Evolutionary conservation across 2,329 filamentous ascomycete genomes (phyloP).

Genomic region (Alternaria brassicae): DNA sequence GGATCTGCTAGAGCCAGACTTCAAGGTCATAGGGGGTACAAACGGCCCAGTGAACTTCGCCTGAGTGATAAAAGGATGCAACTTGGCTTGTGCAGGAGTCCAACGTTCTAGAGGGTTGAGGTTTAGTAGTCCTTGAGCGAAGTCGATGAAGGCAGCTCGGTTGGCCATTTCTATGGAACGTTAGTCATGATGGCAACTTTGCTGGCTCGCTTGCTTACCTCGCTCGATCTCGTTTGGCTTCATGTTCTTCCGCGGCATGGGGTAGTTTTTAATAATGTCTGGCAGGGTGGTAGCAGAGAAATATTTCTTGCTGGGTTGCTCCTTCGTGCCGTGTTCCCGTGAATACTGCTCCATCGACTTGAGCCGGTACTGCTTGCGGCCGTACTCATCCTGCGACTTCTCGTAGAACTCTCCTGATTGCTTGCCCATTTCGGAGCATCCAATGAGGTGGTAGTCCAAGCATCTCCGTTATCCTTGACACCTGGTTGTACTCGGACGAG

Average conservation of each 20-base stretch:
- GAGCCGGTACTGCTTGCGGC: conserved; percentile 85
- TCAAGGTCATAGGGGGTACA: conserved; percentile 95
- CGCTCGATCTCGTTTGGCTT: conserved; percentile 94
- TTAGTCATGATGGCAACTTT: conserved; percentile 16
- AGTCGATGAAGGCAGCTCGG: conserved; percentile 95
- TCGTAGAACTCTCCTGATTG: conserved; percentile 98
- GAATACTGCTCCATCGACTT: conserved; percentile 99
- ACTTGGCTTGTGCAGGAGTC: conserved; percentile 96
- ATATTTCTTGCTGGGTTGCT: conserved; percentile 99
- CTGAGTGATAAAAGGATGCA: conserved; percentile 98
- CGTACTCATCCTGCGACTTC: conserved; percentile 89
- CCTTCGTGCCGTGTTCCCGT: conserved; percentile 92
- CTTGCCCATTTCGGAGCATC: conserved; percentile 99
- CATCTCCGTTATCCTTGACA: conserved; percentile 97
- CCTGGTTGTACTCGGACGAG: conserved; percentile 98
- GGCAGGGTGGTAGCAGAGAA: conserved; percentile 93
- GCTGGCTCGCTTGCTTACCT: conserved; percentile 65
- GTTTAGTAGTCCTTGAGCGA: conserved; percentile 88
- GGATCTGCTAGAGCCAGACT: conserved; percentile 84
- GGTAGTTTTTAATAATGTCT: conserved; percentile 96
- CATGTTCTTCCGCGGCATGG: conserved; percentile 99
- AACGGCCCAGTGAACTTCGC: conserved; percentile 97
- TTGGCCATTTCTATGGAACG: conserved; percentile 88
- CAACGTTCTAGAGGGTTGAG: conserved; percentile 96
- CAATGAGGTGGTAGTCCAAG: conserved; percentile 93